phyloP scores from a whole-genome alignment of 225 moss, liverwort and hornwort species.

The Thuidium tamariscinum region DNA sequence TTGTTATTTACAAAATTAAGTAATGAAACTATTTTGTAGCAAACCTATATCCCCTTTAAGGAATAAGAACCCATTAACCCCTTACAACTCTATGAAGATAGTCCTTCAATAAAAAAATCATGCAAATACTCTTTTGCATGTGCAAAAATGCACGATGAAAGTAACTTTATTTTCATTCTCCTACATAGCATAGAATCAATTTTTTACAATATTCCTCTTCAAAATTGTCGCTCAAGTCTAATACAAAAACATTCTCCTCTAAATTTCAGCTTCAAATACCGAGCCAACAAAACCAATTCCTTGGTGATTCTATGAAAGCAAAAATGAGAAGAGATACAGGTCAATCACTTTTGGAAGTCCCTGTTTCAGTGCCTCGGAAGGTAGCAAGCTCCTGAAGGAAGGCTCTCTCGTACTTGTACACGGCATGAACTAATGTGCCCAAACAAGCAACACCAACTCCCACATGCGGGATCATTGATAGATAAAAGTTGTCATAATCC shows the following conservation, averaged over 20 bases:
- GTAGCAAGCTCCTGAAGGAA: slow-evolving; percentile 39
- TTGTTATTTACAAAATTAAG: no score
- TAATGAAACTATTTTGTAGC: no score
- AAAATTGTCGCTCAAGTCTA: no score
- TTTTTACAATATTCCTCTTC: background rate
- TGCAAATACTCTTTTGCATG: background rate
- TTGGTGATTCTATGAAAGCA: background rate
- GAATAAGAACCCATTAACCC: background rate
- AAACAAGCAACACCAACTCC: slow-evolving; percentile 51
- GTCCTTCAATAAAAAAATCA: background rate
- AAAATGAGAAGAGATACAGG: background rate
- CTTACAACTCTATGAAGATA: background rate
- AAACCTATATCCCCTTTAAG: background rate
- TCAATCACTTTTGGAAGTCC: slow-evolving; percentile 3
- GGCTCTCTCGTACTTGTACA: slow-evolving; percentile 35
- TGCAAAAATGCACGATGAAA: background rate
- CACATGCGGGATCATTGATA: slow-evolving; percentile 32
- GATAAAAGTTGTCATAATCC: slow-evolving; percentile 34
- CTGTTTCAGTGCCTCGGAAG: slow-evolving; percentile 1
- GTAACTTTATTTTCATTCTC: background rate
- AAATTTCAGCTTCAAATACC: background rate
- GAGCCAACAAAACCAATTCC: background rate
- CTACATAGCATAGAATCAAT: background rate
- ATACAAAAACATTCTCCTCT: background rate
- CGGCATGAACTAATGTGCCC: slow-evolving; percentile 5